Conservation (phyloP, 257 asterid species). For the Solanum chiquidenum region DNA sequence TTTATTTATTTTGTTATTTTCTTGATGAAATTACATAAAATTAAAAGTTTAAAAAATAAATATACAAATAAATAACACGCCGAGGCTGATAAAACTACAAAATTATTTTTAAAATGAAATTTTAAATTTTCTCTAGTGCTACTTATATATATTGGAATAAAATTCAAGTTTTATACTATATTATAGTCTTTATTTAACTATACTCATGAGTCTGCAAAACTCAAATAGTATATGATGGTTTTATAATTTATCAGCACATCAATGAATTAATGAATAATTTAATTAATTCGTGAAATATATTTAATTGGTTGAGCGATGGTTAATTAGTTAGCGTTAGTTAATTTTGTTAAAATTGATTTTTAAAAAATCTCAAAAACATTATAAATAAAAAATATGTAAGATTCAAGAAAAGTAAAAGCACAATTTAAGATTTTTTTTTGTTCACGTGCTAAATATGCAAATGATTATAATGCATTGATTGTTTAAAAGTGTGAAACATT, state of each 20-base stretch:
- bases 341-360: not conserved
- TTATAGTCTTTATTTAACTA: not conserved
- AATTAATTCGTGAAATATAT: not conserved
- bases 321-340: not conserved
- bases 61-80: not conserved
- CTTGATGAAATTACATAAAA: not conserved
- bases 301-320: not conserved
- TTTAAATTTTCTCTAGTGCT: not conserved
- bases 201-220: not conserved
- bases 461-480: too few relatives aligned
- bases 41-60: not conserved
- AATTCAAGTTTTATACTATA: not conserved
- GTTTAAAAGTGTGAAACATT: too few relatives aligned
- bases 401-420: not conserved
- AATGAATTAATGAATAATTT: too few relatives aligned
- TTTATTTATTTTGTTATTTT: not conserved
- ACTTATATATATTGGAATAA: not conserved
- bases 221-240: not conserved
- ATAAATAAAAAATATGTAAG: not conserved
- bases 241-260: not conserved
- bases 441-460: too few relatives aligned
- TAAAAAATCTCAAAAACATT: not conserved
- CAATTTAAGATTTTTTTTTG: too few relatives aligned
- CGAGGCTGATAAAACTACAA: not conserved
- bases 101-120: not conserved